Conservation (phyloP, 495 filamentous ascomycete genomes). For the Talaromyces wortmannii region DNA sequence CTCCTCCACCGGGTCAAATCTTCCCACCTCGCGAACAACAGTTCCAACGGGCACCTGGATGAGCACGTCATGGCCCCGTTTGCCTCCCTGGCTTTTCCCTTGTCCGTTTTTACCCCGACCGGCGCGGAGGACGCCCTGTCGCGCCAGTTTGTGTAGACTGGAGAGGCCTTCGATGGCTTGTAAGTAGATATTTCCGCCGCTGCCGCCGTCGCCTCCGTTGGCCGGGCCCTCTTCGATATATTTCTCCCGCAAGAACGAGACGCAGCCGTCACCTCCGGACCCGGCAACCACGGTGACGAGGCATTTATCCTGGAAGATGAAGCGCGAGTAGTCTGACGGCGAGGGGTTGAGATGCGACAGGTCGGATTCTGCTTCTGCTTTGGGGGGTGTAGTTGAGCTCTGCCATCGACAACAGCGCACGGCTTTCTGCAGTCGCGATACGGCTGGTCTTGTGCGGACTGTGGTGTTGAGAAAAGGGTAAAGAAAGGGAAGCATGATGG, state of each 20-base stretch:
- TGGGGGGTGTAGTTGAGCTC: constrained; percentile 17
- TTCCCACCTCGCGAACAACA: constrained; percentile 71
- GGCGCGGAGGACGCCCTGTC: constrained; percentile 69
- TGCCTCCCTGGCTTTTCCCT: constrained; percentile 73
- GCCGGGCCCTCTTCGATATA: constrained; percentile 81
- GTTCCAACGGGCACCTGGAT: constrained; percentile 91
- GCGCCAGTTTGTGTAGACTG: constrained; percentile 84
- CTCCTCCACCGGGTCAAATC: constrained; percentile 70
- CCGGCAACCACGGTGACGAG: constrained; percentile 69
- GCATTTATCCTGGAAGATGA: constrained; percentile 83
- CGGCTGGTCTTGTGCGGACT: constrained; percentile 23
- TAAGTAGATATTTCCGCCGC: constrained; percentile 87
- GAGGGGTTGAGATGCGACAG: constrained; percentile 64
- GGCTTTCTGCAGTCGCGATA: constrained; percentile 12
- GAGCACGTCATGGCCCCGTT: constrained; percentile 77
- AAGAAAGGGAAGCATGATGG: constrained; percentile 56
- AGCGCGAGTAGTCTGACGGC: constrained; percentile 73
- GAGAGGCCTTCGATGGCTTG: constrained; percentile 88
- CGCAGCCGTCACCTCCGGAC: constrained; percentile 80
- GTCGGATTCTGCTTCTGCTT: constrained; percentile 21
- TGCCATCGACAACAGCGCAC: constrained; percentile 20
- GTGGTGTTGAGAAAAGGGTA: constrained; percentile 47
- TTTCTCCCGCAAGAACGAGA: constrained; percentile 87
- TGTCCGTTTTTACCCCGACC: constrained; percentile 77
- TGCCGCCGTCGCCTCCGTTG: constrained; percentile 94